Percentiles rank a stretch among this genome's conserved stretches.
phyloP scores from a whole-genome alignment of 73 alveolate species.

The Urostyla sp. region DNA sequence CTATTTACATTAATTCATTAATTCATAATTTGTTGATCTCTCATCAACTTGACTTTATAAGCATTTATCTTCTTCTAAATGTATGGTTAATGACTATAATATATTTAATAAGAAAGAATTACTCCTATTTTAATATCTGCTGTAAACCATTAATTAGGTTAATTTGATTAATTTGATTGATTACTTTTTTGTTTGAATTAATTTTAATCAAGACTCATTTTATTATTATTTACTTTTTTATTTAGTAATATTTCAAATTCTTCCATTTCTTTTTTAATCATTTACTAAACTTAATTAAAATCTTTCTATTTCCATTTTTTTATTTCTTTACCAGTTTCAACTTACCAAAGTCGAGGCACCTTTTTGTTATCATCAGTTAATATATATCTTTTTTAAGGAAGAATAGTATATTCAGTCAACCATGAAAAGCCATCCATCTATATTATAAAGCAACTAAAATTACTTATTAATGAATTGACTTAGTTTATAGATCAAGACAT shows the following conservation, averaged over 20 bases:
- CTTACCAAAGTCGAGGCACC: conserved; percentile 1
- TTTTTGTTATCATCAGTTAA: conserved; percentile 23
- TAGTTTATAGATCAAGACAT: background rate
- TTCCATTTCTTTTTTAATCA: background rate
- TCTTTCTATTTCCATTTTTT: conserved; percentile 17
- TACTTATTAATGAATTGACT: background rate
- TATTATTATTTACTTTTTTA: too few relatives aligned
- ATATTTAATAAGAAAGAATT: background rate
- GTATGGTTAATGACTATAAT: conserved; percentile 26
- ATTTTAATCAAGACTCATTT: too few relatives aligned
- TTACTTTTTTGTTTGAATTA: background rate
- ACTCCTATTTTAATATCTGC: conserved; percentile 33
- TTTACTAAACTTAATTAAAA: background rate
- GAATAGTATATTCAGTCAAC: conserved; percentile 43
- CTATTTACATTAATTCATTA: conserved; percentile 1
- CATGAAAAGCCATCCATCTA: conserved; percentile 51
- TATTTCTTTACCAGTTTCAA: conserved; percentile 18
- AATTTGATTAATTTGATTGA: background rate
- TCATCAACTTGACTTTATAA: conserved; percentile 18
- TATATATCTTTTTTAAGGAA: conserved; percentile 20
- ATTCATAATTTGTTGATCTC: conserved; percentile 12
- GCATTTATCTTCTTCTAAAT: conserved; percentile 51
- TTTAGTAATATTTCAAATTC: too few relatives aligned
- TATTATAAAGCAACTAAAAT: background rate
- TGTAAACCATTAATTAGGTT: conserved; percentile 12